phyloP scores from a whole-genome alignment of 306 rosid genomes.

The Calophaca sinica region DNA sequence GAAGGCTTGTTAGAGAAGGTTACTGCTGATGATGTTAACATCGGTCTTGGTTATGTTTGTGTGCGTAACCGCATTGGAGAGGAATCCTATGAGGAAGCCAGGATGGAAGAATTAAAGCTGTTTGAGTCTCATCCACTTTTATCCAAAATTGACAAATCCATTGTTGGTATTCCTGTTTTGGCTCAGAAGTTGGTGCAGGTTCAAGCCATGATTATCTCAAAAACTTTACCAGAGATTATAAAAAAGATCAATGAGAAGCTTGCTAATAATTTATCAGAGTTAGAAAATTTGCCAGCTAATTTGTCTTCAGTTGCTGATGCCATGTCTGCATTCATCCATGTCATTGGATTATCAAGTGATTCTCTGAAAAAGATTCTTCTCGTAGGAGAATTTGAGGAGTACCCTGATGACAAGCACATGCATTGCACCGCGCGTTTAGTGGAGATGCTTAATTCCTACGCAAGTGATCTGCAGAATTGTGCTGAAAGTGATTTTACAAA shows the following conservation, averaged over 20 bases:
- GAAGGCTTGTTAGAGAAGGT: slow-evolving; percentile 8
- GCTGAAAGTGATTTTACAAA: neutral
- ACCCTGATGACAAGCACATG: slow-evolving; percentile 19
- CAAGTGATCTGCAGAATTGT: neutral
- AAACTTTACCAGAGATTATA: slow-evolving; percentile 54
- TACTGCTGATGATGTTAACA: slow-evolving; percentile 53
- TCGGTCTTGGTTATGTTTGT: slow-evolving; percentile 33
- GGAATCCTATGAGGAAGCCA: neutral
- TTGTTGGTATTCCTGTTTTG: slow-evolving; percentile 63
- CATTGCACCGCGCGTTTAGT: slow-evolving; percentile 56
- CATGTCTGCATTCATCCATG: slow-evolving; percentile 45
- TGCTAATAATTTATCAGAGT: slow-evolving; percentile 32
- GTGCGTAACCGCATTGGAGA: neutral
- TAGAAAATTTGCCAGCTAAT: slow-evolving; percentile 42
- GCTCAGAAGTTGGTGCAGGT: slow-evolving; percentile 59
- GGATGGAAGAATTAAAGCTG: slow-evolving; percentile 25
- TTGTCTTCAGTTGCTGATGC: slow-evolving; percentile 53
- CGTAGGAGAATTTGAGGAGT: slow-evolving; percentile 54
- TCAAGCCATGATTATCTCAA: slow-evolving; percentile 53
- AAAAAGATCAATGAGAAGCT: slow-evolving; percentile 58
- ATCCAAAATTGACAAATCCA: slow-evolving; percentile 55
- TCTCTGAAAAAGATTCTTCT: slow-evolving; percentile 50
- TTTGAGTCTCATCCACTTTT: slow-evolving; percentile 52
- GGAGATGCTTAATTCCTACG: slow-evolving; percentile 22
- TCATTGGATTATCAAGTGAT: slow-evolving; percentile 53